phyloP scores from a whole-genome alignment of 208 protist species.

The Leishmania turanica region DNA sequence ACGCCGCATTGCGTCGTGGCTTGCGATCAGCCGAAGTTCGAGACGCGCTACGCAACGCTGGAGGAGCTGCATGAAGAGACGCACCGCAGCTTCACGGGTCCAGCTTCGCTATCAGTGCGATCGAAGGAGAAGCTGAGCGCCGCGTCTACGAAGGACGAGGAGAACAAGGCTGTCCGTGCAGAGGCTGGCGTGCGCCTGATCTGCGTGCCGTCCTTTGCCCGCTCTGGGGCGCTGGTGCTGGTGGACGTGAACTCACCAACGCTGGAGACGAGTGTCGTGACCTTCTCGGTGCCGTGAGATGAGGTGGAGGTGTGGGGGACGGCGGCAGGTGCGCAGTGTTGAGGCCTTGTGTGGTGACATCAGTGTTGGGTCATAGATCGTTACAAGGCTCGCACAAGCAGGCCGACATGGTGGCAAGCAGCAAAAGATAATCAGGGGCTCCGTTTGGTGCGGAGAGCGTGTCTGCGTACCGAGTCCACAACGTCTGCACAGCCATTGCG shows the following conservation, averaged over 20 bases:
- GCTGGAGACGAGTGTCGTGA: slow-evolving; percentile 50
- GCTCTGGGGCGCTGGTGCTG: slow-evolving; percentile 65
- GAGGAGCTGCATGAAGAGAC: slow-evolving; percentile 32
- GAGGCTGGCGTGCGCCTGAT: slow-evolving; percentile 67
- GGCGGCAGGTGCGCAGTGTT: background rate
- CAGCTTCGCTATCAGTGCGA: slow-evolving; percentile 5
- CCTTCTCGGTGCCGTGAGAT: slow-evolving; percentile 36
- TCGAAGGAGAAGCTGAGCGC: background rate
- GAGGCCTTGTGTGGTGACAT: background rate
- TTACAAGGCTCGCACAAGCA: no score
- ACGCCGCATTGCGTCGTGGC: slow-evolving; percentile 87
- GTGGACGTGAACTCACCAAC: slow-evolving; percentile 79
- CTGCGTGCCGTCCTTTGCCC: slow-evolving; percentile 75
- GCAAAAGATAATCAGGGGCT: background rate
- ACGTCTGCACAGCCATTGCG: background rate
- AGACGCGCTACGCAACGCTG: slow-evolving; percentile 66
- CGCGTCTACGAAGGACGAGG: slow-evolving; percentile 7
- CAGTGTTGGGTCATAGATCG: background rate
- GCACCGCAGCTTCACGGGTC: slow-evolving; percentile 15
- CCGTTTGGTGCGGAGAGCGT: background rate
- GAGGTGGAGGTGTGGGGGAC: background rate
- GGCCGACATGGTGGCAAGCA: background rate
- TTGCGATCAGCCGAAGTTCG: slow-evolving; percentile 84
- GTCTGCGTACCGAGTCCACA: background rate
- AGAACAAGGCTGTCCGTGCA: slow-evolving; percentile 2